These are phyloP conservation scores for Flaveria robusta DNA, from an alignment of 129 eudicot species.

Conservation along the genomic window DNA sequence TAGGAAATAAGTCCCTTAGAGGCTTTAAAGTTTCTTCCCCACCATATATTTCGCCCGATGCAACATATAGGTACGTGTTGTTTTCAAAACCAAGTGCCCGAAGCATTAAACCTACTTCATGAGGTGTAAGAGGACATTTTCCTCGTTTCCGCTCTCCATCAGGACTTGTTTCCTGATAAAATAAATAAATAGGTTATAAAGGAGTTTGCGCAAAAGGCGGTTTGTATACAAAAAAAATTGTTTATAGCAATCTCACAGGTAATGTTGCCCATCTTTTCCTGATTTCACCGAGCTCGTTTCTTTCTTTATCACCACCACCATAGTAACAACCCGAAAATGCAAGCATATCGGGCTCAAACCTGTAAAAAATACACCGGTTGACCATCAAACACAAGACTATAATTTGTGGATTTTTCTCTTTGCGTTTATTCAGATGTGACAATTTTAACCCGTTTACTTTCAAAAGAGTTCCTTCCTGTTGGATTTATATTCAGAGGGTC, in stretches of 20 bases:
- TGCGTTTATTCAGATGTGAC: background rate
- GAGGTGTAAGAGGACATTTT: conserved; percentile 94
- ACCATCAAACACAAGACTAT: background rate
- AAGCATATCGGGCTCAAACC: conserved; percentile 99
- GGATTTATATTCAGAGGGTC: background rate
- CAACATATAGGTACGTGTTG: conserved; percentile 81
- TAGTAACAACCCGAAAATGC: conserved; percentile 98
- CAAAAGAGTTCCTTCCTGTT: background rate
- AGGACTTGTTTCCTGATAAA: conserved; percentile 72
- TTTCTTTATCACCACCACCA: conserved; percentile 98
- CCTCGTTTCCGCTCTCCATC: conserved; percentile 92
- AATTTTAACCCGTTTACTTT: conserved; percentile 1
- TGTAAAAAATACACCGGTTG: conserved; percentile 23
- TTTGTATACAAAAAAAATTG: background rate
- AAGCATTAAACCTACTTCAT: conserved; percentile 91
- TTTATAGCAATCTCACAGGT: conserved; percentile 61
- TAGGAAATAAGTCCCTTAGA: conserved; percentile 84
- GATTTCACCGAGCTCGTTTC: conserved; percentile 90
- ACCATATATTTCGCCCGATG: conserved; percentile 96
- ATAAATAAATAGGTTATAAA: conserved; percentile 6
- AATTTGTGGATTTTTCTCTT: background rate
- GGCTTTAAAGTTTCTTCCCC: conserved; percentile 93
- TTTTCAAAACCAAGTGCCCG: conserved; percentile 87
- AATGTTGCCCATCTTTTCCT: conserved; percentile 96
- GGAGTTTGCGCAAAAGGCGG: background rate